These are phyloP conservation scores for Penicillium griseofulvum DNA, from an alignment of 2,329 filamentous ascomycete genomes.

Conservation along the genomic window DNA sequence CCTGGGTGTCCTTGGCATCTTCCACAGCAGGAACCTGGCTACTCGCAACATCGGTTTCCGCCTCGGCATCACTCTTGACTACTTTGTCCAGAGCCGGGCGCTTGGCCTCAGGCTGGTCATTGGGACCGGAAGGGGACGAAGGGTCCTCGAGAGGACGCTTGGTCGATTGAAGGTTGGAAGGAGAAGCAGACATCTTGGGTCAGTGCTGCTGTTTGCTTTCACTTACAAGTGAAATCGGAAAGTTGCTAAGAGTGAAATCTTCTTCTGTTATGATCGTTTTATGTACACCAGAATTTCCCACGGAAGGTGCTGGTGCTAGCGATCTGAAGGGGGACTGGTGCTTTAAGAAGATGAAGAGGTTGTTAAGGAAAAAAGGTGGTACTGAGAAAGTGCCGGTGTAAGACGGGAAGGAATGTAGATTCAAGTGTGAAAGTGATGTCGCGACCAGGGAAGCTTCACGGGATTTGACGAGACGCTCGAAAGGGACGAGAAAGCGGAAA, in stretches of 20 bases:
- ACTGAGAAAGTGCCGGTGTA: conserved; percentile 35
- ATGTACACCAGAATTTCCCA: conserved; percentile 86
- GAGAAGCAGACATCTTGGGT: conserved; percentile 68
- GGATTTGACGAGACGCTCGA: conserved; percentile 14
- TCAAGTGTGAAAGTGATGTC: conserved; percentile 21
- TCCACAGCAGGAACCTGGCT: conserved; percentile 16
- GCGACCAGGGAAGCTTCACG: conserved; percentile 19
- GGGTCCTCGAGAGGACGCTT: conserved; percentile 97
- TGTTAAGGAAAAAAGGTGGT: conserved; percentile 32
- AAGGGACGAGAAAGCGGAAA: conserved; percentile 9
- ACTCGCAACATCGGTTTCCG: conserved; percentile 31
- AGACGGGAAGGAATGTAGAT: conserved; percentile 25
- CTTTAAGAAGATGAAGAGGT: conserved; percentile 28
- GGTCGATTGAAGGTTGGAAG: conserved; percentile 49
- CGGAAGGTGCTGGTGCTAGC: conserved; percentile 86
- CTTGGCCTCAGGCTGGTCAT: conserved; percentile 95
- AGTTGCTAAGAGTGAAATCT: conserved; percentile 44
- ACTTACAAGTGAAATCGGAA: conserved; percentile 50
- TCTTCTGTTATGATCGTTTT: conserved; percentile 56
- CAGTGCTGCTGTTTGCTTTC: conserved; percentile 31
- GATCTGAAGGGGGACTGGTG: conserved; percentile 43
- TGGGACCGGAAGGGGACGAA: conserved; percentile 86
- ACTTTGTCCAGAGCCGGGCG: conserved; percentile 93
- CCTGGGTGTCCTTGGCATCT: conserved; percentile 47
- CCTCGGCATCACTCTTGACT: conserved; percentile 60